These are phyloP conservation scores for Metschnikowia cerradonensis DNA, from an alignment of 805 yeast genomes.

Conservation along the genomic window DNA sequence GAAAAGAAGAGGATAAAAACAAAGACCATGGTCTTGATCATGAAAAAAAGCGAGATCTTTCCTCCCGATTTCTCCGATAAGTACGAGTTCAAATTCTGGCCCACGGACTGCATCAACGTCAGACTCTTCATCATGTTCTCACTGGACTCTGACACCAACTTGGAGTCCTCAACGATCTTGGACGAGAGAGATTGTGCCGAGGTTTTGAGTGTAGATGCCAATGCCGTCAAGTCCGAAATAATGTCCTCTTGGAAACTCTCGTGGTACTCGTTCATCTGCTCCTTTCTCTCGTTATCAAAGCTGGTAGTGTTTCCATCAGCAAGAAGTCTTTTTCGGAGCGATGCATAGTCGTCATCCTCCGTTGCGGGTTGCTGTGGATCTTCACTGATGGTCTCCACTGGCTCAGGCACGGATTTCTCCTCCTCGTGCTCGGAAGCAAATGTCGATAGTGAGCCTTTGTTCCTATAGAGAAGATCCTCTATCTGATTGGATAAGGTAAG, in stretches of 20 bases:
- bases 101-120: constrained; percentile 23
- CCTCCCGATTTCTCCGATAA: constrained; percentile 38
- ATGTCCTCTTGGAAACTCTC: constrained; percentile 47
- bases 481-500: constrained; percentile 9
- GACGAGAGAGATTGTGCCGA: constrained; percentile 43
- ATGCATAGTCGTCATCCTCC: constrained; percentile 11
- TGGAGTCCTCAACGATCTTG: constrained; percentile 33
- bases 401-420: not conserved
- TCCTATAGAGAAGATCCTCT: constrained; percentile 8
- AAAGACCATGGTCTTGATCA: constrained; percentile 28
- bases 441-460: not conserved
- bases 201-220: constrained; percentile 45
- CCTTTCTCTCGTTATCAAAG: constrained; percentile 12
- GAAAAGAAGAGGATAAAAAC: constrained; percentile 26
- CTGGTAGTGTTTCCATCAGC: constrained; percentile 14
- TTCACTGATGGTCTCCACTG: not conserved
- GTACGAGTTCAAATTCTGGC: constrained; percentile 35
- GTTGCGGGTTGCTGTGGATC: not conserved
- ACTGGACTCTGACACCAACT: constrained; percentile 29
- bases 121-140: constrained; percentile 29
- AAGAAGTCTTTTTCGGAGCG: constrained; percentile 15
- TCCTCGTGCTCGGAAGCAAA: constrained; percentile 1
- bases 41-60: constrained; percentile 36
- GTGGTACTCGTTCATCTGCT: constrained; percentile 33
- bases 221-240: constrained; percentile 43